Evolutionary conservation across 768 basidiomycete genomes (phyloP).

Genomic region (Russula foetens): DNA sequence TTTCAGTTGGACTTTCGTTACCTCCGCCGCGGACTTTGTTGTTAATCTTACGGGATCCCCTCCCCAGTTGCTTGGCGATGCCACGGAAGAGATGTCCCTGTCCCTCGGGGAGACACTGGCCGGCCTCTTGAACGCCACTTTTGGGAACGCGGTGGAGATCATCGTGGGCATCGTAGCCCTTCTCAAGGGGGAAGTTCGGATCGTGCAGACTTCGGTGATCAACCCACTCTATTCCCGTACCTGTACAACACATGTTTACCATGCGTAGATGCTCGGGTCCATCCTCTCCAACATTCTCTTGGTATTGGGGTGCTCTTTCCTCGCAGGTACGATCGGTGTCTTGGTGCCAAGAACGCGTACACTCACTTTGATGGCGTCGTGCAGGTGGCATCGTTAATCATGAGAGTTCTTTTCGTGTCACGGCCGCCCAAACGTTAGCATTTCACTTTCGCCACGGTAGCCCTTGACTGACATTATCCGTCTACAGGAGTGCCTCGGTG

Average conservation of each 20-base stretch:
- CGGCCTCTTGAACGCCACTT: slow-evolving; percentile 79
- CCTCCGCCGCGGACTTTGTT: not conserved
- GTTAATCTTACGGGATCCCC: too few species aligned
- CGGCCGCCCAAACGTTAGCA: slow-evolving; percentile 80
- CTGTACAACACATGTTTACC: not conserved
- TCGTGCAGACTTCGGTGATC: slow-evolving; percentile 93
- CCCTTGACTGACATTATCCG: not conserved
- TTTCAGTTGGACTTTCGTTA: not conserved
- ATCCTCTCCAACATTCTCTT: slow-evolving; percentile 86
- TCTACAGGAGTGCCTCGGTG: slow-evolving; percentile 14
- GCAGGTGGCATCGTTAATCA: slow-evolving; percentile 55
- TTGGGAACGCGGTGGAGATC: slow-evolving; percentile 81
- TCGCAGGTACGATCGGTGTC: slow-evolving; percentile 48
- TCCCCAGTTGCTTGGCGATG: slow-evolving; percentile 61
- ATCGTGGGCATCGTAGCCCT: slow-evolving; percentile 86
- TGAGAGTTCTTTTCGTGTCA: slow-evolving; percentile 71
- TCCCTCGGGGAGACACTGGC: slow-evolving; percentile 80
- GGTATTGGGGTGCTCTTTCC: slow-evolving; percentile 85
- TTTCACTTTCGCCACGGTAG: not conserved
- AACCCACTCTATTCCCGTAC: slow-evolving; percentile 20
- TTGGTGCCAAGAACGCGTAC: not conserved
- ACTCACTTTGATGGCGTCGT: not conserved
- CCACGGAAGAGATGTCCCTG: slow-evolving; percentile 73
- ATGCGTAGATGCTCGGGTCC: slow-evolving; percentile 71
- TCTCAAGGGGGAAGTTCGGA: slow-evolving; percentile 60